phyloP scores from a whole-genome alignment of 176 grass and related monocot genomes.

The Hordeum vulgare region DNA sequence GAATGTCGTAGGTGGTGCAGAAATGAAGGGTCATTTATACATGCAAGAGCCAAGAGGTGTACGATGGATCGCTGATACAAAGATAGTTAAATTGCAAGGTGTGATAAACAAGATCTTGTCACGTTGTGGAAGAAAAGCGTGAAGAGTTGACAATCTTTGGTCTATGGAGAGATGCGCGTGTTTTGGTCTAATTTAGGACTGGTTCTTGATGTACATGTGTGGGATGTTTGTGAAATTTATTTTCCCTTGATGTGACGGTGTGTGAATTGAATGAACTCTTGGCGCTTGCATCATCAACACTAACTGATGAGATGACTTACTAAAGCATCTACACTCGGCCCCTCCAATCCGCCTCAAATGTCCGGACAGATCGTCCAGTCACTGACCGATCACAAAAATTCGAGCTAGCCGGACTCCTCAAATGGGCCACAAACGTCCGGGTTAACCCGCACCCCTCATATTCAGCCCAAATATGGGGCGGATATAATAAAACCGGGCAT shows the following conservation, averaged over 20 bases:
- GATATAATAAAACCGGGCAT: too few relatives aligned
- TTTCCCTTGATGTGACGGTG: neutral
- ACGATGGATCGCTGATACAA: neutral
- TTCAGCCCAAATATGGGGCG: too few relatives aligned
- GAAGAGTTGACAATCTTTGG: neutral
- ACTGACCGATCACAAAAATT: too few relatives aligned
- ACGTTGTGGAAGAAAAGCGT: neutral
- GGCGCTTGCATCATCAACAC: neutral
- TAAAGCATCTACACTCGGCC: too few relatives aligned
- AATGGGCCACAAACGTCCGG: too few relatives aligned
- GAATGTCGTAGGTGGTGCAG: neutral
- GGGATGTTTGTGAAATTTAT: neutral
- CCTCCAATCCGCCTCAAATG: too few relatives aligned
- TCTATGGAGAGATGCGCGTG: neutral
- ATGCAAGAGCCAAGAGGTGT: neutral
- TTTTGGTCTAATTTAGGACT: slow-evolving; percentile 6
- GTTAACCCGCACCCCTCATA: too few relatives aligned
- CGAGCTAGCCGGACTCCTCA: too few relatives aligned
- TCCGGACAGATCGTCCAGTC: too few relatives aligned
- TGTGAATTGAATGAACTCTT: neutral
- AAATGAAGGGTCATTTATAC: slow-evolving; percentile 5
- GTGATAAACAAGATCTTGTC: neutral
- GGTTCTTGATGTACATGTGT: neutral
- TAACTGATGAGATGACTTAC: neutral
- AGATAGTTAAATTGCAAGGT: neutral